Evolutionary conservation across 192 early-diverging fungal genomes (phyloP), one percentile per base, ranked within the genome.

Genomic region (Umbelopsis sp.): DNA sequence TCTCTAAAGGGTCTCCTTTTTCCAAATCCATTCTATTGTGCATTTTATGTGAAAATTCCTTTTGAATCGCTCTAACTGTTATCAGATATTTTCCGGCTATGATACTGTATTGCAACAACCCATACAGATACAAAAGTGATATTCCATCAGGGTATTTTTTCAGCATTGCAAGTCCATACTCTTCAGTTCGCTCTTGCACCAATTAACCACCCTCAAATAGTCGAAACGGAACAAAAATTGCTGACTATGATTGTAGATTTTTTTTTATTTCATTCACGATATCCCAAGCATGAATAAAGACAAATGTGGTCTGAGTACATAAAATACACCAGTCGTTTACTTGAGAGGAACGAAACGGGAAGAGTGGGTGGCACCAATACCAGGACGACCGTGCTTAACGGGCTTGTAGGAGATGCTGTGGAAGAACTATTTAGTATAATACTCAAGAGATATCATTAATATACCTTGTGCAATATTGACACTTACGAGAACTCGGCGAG

Each of bases 371-470:
- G 95, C 96, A 95, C 97, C 97, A 81, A 96, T 95, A 94, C 97
- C 97, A 73, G 97, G 95, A 81, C 95, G 94, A 92, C 97, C 97
- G 94, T 98, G 97, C 84, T 90, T 94, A 82, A 98, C 97, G 70
- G 96, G 96, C 92, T 98, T 98, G 92, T 98, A 98, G 76, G 96
- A 84, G 82, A 98, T 94, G 74, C 93, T 67, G 43, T 67, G n/a
- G 20, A 59, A 9, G 5, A 20, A 62, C 26, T 2, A 20, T 34
- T 62, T 11, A 34, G 7, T 34, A 34, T 31, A 14, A 1, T 34
- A 7, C 26, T 26, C 16, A 9, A 24, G 32, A 21, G 44, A 21
- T 5, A 44, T 14, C 4, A 67, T 67, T 3, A 26, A 67, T 2
- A 16, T n/a, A n/a, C n/a, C n/a, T n/a, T n/a, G n/a, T n/a, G 5